Evolutionary conservation across 2,329 filamentous ascomycete genomes (phyloP), one percentile per base, ranked within the genome.

Genomic region (Colletotrichum lini): DNA sequence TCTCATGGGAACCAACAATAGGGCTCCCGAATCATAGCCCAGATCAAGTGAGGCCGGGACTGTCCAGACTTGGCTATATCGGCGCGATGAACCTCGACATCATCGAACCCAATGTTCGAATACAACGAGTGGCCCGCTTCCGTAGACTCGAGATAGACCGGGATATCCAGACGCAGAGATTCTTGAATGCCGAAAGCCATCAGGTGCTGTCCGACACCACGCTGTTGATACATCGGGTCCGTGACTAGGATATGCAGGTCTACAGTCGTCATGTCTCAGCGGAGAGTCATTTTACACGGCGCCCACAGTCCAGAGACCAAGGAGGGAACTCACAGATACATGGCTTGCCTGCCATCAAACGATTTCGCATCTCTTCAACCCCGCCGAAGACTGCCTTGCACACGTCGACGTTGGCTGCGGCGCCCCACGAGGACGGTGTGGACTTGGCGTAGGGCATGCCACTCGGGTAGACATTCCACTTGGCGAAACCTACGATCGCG

Each of bases 201-300:
- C 63, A 83, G 74, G 72, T 81, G 71, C 13, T 75, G 75, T 2
- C 75, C 81, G 13, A 80, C 79, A 5, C 82, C 82, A 8, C 78
- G 78, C 50, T 76, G 76, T 54, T 82, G 81, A 60, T 82, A 79
- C 7, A 77, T 75, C 2, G 81, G 77, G 44, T 81, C 76, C 3
- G 82, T 83, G 38, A 82, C 79, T 40, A 84, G 76, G 0, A 81
- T 74, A 59, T 81, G 80, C 1, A 84, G 73, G 59, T 82, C 81
- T 82, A 4, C 7, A 8, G 3, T 26, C 9, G 21, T 7, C 35
- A 8, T 8, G 7, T n/a, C 1, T 57, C 16, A 50, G 57, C 30
- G 23, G 23, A 21, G 13, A 18, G 4, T 2, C 16, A n/a, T 23
- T 18, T 9, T 30, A 23, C 26, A 4, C 4, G 26, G 26, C 4